Evolutionary conservation across 768 basidiomycete species (phyloP).

Genomic region (Chalciporus chontae): DNA sequence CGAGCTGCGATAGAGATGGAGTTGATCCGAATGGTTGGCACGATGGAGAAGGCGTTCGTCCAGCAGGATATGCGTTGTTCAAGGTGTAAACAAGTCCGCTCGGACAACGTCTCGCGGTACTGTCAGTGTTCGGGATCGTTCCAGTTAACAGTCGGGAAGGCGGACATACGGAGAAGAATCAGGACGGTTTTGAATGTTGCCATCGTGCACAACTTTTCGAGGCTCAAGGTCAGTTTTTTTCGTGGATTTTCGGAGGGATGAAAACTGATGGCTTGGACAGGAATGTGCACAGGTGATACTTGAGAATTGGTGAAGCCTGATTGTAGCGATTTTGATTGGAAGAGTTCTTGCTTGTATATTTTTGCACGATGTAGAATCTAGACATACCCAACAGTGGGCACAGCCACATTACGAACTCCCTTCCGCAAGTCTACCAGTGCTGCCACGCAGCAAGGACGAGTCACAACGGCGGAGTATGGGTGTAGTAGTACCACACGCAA

Average conservation of each 20-base stretch:
- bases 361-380: not conserved
- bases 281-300: slow-evolving; percentile 39
- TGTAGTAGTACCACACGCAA: no score
- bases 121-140: slow-evolving; percentile 90
- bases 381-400: not conserved
- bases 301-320: slow-evolving; percentile 32
- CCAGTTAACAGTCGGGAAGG: slow-evolving; percentile 66
- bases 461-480: no score
- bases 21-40: slow-evolving; percentile 71
- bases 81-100: slow-evolving; percentile 88
- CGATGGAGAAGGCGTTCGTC: slow-evolving; percentile 69
- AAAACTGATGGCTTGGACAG: slow-evolving; percentile 18
- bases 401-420: no score
- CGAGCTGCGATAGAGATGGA: slow-evolving; percentile 82
- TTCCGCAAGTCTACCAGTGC: no score
- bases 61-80: slow-evolving; percentile 88
- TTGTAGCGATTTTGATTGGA: not conserved
- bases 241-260: not conserved
- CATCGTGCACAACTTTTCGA: slow-evolving; percentile 61
- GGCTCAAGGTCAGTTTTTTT: slow-evolving; percentile 56
- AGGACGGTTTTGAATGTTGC: slow-evolving; percentile 84
- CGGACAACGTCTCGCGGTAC: slow-evolving; percentile 80
- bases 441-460: no score
- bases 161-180: slow-evolving; percentile 67
- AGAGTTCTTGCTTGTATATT: not conserved